Evolutionary conservation across 352 stramenopile species (phyloP), one percentile per base, ranked within the genome.

Genomic region (Globisporangium polare): DNA sequence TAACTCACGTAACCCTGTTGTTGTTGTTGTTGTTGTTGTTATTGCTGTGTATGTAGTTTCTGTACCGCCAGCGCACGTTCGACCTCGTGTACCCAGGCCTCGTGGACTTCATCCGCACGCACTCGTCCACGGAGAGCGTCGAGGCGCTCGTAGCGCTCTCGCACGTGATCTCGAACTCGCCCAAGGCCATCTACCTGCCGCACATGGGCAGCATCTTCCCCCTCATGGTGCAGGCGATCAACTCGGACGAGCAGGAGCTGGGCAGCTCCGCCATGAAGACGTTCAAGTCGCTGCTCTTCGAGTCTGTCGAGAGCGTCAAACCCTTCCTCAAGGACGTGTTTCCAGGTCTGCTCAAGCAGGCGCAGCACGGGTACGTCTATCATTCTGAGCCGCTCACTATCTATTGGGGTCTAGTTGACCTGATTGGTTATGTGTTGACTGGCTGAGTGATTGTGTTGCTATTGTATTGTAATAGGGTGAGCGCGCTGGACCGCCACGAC

Each of bases 281-380:
- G 27, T 95, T 92, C 62, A 88, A 89, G 37, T 68, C 81, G 47
- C 69, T 92, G 58, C 72, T 93, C 5, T 72, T 90, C 20, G 82
- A 93, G 62, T 91, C 78, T 12, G 74, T 91, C 8, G 85, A 94
- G 58, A 88, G 71, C 42, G 80, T 86, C 47, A 92, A 95, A 58
- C 84, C 82, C 9, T 92, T 92, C 66, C 71, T 95, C 17, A 92
- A 90, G 67, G 80, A 92, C 41, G 80, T 92, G 3, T 95, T 95
- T 50, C 84, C 83, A 0, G 86, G 86, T 20, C 65, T 95, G 7
- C 74, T 95, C 50, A 90, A 90, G 66, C 86, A 95, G 71, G 81
- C 83, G 13, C 84, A 92, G 60, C 76, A 80, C 41, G 82, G 82
- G 83, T 95, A 72, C 60, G 79, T 74, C 54, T 8, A 5, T 10